Evolutionary conservation across 208 protist genomes (phyloP).

Genomic region (Trypanosoma rangeli): DNA sequence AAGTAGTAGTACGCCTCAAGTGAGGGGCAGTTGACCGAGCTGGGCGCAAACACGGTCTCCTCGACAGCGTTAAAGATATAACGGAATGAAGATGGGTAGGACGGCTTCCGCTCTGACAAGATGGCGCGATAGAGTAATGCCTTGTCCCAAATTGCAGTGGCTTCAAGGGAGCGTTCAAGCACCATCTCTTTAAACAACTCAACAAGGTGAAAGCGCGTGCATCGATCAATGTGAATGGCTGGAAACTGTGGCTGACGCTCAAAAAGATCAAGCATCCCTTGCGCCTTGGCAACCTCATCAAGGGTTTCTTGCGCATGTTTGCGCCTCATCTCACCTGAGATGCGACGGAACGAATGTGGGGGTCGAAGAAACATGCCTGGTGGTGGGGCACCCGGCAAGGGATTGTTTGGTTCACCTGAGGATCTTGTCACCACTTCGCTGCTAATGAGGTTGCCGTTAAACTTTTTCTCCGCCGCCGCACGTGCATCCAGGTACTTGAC

Average conservation of each 20-base stretch:
- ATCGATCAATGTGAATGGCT: conserved; percentile 70
- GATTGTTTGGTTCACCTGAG: conserved; percentile 7
- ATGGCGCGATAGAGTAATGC: conserved; percentile 83
- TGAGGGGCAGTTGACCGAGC: conserved; percentile 34
- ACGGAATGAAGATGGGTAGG: conserved; percentile 64
- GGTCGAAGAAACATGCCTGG: conserved; percentile 61
- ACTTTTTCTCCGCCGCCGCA: conserved; percentile 57
- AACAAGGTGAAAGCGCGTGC: conserved; percentile 67
- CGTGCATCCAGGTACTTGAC: conserved; percentile 49
- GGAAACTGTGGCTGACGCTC: conserved; percentile 88
- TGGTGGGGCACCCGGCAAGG: conserved; percentile 37
- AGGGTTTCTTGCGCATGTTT: conserved; percentile 54
- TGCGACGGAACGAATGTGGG: conserved; percentile 53
- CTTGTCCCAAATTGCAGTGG: conserved; percentile 78
- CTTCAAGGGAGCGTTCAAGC: conserved; percentile 57
- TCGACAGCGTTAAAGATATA: conserved; percentile 71
- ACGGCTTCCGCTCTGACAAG: conserved; percentile 54
- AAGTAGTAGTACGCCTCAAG: conserved; percentile 74
- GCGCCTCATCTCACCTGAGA: conserved; percentile 50
- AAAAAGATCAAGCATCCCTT: conserved; percentile 77
- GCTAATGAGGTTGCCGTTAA: conserved; percentile 54
- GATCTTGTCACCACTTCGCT: background rate
- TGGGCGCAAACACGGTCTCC: conserved; percentile 39
- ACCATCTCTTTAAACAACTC: conserved; percentile 86
- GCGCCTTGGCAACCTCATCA: conserved; percentile 45